Evolutionary conservation across 192 early-diverging fungal species (phyloP).

Genomic region (Geranomyces variabilis): DNA sequence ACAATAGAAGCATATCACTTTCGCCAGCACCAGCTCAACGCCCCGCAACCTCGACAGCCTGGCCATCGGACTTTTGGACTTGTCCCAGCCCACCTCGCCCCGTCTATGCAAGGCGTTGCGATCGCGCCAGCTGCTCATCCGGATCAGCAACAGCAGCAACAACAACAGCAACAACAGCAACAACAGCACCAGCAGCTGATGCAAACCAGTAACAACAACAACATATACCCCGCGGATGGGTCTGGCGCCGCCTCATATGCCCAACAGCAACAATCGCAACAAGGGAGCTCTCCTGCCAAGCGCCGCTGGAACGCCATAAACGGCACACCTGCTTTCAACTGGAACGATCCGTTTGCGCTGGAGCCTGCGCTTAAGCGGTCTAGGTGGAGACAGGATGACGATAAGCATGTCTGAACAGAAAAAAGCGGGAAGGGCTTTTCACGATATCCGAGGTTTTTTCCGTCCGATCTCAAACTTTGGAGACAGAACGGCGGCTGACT

Average conservation of each 20-base stretch:
- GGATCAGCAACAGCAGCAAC: too few relatives aligned
- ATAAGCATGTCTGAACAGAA: too few relatives aligned
- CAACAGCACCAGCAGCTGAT: not conserved
- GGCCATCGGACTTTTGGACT: not conserved
- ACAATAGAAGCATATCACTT: not conserved
- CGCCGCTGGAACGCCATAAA: not conserved
- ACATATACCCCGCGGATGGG: not conserved
- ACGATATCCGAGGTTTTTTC: too few relatives aligned
- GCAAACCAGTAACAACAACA: slow-evolving; percentile 6
- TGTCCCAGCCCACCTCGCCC: slow-evolving; percentile 8
- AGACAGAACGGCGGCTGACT: too few relatives aligned
- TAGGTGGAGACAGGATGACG: slow-evolving; percentile 10
- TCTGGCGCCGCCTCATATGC: not conserved
- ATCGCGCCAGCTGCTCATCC: not conserved
- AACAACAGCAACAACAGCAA: not conserved
- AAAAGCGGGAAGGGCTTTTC: too few relatives aligned
- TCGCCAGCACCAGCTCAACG: slow-evolving; percentile 2
- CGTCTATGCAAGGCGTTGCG: slow-evolving; percentile 6
- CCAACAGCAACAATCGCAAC: not conserved
- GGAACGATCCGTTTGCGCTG: slow-evolving; percentile 15
- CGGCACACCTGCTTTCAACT: slow-evolving; percentile 6
- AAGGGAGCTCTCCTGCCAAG: not conserved
- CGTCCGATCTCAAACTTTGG: too few relatives aligned
- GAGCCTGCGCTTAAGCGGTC: slow-evolving; percentile 18
- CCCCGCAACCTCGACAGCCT: slow-evolving; percentile 6